A percentile compares a stretch with the other conserved stretches of the same genome.
Conservation (phyloP, 23 red algal species). For the Gracilaria caudata region DNA sequence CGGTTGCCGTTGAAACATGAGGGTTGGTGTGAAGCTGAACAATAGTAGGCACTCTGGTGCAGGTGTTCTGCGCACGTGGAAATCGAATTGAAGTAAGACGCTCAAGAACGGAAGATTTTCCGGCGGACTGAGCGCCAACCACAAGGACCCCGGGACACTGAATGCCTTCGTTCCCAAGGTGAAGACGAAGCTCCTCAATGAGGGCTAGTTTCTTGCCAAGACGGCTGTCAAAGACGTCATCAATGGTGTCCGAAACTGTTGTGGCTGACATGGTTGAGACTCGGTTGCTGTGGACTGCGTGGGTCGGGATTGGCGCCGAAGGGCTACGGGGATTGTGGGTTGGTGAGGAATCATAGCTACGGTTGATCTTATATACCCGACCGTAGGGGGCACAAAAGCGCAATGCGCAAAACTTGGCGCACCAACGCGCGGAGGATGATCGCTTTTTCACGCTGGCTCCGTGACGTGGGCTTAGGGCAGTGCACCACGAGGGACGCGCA, state of each 20-base stretch:
- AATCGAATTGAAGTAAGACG: constrained; percentile 34
- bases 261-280: not conserved
- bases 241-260: not conserved
- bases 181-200: constrained; percentile 36
- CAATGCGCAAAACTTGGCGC: too few species aligned
- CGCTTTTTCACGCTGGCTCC: too few species aligned
- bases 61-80: constrained; percentile 38
- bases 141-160: constrained; percentile 55
- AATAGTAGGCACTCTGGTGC: constrained; percentile 48
- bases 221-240: not conserved
- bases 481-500: too few species aligned
- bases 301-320: not conserved
- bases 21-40: constrained; percentile 48
- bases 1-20: not conserved
- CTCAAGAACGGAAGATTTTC: constrained; percentile 58
- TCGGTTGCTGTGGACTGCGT: not conserved
- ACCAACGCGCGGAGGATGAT: too few species aligned
- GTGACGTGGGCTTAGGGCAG: too few species aligned
- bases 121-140: constrained; percentile 46
- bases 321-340: not conserved
- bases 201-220: constrained; percentile 31
- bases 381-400: too few species aligned
- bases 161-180: constrained; percentile 33
- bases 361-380: too few species aligned
- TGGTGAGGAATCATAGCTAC: too few species aligned